These are phyloP conservation scores for Cryptococcus floricola DNA, from an alignment of 1,284 basidiomycete genomes.

Conservation along the genomic window DNA sequence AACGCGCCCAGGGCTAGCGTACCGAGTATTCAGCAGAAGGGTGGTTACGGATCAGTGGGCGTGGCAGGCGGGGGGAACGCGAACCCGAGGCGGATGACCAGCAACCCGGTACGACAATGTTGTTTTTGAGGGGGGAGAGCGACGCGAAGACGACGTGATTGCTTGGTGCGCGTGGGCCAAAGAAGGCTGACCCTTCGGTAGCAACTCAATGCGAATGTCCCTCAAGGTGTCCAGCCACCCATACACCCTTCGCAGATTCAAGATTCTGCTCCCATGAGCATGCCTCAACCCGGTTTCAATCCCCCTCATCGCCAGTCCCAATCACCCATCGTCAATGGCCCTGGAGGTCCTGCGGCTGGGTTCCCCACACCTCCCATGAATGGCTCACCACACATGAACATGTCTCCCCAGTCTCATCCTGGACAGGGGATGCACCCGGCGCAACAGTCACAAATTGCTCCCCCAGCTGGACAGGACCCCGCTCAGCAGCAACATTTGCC, in stretches of 20 bases:
- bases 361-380: not conserved
- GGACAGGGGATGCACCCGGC: no score
- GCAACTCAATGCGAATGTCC: not conserved
- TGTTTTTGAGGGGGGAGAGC: not conserved
- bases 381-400: not conserved
- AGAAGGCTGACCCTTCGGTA: not conserved
- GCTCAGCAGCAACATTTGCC: not conserved
- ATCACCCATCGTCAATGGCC: not conserved
- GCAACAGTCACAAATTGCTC: no score
- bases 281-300: not conserved
- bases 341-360: not conserved
- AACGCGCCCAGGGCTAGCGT: no score
- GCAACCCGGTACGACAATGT: slow-evolving; percentile 20
- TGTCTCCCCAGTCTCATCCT: not conserved
- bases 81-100: slow-evolving; percentile 25
- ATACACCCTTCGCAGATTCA: not conserved
- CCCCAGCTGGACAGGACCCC: not conserved
- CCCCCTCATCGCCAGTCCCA: not conserved
- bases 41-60: not conserved
- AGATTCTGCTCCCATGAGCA: not conserved
- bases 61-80: not conserved
- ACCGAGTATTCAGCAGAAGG: not conserved
- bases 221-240: no score
- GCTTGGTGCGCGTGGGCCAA: not conserved
- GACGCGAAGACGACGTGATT: not conserved